Base-by-base conservation (phyloP, 257 asterid species). In the Pogostemon cablin region DNA sequence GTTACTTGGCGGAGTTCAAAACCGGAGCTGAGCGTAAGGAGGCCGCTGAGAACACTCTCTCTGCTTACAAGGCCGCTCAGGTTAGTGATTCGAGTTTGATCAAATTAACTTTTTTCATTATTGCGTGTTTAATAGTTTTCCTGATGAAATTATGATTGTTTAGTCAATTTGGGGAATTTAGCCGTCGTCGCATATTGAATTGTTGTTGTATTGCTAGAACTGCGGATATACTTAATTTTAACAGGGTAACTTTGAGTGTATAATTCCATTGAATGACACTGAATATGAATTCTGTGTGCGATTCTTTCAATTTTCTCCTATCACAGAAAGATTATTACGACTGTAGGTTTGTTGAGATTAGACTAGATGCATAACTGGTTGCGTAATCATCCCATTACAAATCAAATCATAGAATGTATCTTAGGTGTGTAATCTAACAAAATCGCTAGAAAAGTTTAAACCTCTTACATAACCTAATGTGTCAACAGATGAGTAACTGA, bases 61-160 rank as follows among this genome's bases (percentile, higher is more conserved):
- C 84, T 7, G 89, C 89, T 52, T 84, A 84, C 79, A 84, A 84
- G 42, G 57, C 86, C 42, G 86, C 89, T 65, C 89, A 84, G 89
- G 89, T 83, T 69, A 57, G 79, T 68, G n/a, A 56, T 72, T 43
- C 65, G 25, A 6, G 4, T 50, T 72, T 32, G 32, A 25, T 25
- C 32, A 4, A 3, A 57, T 34, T 11, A 4, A 35, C 44, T 35
- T 60, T 25, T 40, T 9, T 66, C 56, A 25, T 2, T 12, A 1
- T 12, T 12, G n/a, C 52, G 25, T 17, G 49, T 66, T 57, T 57
- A 35, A n/a, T 43, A 47, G 46, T 44, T 49, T 56, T 59, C 47
- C 41, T 6, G 34, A 6, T 41, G 55, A 66, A 15, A 62, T 48
- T 68, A 57, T 35, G 8, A 77, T 37, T 41, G 54, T 37, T 62